Evolutionary conservation across 169 alveolate species (phyloP).

Genomic region (Plasmodium knowlesi): DNA sequence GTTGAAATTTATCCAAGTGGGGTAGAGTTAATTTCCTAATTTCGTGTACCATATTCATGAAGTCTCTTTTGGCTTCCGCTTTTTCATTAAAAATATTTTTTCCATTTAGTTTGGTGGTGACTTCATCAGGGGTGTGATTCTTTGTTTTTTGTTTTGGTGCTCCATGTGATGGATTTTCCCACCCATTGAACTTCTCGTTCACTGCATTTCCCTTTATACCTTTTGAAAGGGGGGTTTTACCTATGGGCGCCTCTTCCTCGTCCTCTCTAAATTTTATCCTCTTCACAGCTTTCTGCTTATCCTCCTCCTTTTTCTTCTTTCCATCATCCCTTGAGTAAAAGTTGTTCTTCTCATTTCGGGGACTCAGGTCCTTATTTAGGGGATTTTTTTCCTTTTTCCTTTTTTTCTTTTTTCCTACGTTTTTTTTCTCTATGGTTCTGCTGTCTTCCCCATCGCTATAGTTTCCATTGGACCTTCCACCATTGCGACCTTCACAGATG

Average conservation of each 20-base stretch:
- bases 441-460: background rate
- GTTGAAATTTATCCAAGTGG: conserved; percentile 44
- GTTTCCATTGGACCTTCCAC: background rate
- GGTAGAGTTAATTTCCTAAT: conserved; percentile 41
- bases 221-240: background rate
- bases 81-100: conserved; percentile 27
- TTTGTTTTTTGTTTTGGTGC: background rate
- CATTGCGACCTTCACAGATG: background rate
- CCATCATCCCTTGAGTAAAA: background rate
- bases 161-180: background rate
- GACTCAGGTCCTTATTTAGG: background rate
- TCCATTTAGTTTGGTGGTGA: background rate
- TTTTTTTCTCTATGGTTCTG: background rate
- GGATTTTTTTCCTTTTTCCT: background rate
- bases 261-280: background rate
- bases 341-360: background rate
- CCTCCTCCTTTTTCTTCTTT: background rate
- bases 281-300: background rate
- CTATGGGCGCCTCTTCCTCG: background rate
- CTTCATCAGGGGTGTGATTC: background rate
- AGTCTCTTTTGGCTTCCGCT: conserved; percentile 9
- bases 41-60: conserved; percentile 65
- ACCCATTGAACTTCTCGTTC: background rate
- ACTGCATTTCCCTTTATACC: background rate
- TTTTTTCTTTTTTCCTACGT: no score